Base-by-base conservation (phyloP, 768 basidiomycete genomes). In the Pholiota microspora region DNA sequence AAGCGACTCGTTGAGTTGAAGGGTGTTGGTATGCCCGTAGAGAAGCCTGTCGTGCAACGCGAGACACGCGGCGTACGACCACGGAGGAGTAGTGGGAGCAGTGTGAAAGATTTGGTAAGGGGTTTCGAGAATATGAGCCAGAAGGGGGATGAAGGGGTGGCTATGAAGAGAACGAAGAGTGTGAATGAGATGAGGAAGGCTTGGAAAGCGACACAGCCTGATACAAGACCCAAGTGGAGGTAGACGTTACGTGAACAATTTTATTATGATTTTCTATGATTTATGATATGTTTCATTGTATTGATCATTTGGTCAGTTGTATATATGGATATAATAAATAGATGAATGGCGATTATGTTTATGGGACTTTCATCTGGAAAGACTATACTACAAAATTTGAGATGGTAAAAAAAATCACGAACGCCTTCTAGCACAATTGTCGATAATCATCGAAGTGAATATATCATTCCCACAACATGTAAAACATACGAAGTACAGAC, bases 21-120 rank as follows among this genome's bases (percentile, higher is more conserved):
- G 47, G 75, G 72, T 21, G 70, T 77, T 12, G 67, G 74, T 6
- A 70, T 74, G 13, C 66, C 69, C 2, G 63, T 63, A 15, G 58
- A 61, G 15, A 56, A 60, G 36, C 49, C 62, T 18, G 58, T 54
- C 9, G 49, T 53, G 15, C 31, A 21, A 5, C 29, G 44, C 45
- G 24, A 46, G 28, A 15, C 16, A 21, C n/a, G 53, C 57, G 31
- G 10, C 8, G 57, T 64, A 0, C 67, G 72, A 44, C 72, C 72
- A n/a, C 71, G 88, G 54, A 73, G 84, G 62, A 83, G 80, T 55
- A 88, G 89, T 61, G 81, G 80, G 12, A 76, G 78, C 48, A 89
- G 87, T 61, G 89, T 92, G 54, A 88, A 79, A 68, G 88, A 91
- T 49, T 66, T 92, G 51, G 81, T 90, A 49, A 76, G 69, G 65